Base-by-base conservation (phyloP, 2,329 filamentous ascomycete genomes). In the Fusarium humuli region DNA sequence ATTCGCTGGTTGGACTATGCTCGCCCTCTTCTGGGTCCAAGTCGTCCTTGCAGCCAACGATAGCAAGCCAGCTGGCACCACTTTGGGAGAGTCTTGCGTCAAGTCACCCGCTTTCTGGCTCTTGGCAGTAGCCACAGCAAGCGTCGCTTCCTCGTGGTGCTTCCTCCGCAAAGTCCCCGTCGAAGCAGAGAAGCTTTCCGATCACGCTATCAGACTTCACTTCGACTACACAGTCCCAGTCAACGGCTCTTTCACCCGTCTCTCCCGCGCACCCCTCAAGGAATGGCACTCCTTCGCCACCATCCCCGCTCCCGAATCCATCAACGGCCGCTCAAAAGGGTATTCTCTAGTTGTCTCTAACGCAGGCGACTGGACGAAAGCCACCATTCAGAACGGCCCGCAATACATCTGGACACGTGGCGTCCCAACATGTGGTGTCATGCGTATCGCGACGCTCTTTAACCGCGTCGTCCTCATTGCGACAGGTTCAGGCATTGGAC, bases 261-360 rank as follows among this genome's bases (percentile, higher is more conserved):
- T 94, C 6, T 87, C 90, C 4, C 84, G 86, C 53, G 82, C 83
- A 7, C 91, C 91, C 0, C 82, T 93, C 18, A 81, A 85, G 14
- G 92, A 94, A 79, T 93, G 91, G 85, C 92, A 94, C 79, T 87
- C 89, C 1, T 94, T 94, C 75, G 92, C 92, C 49, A 90, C 90
- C 1, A 92, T 94, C 64, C 89, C 91, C 2, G 85, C 88, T 63
- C 84, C 87, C 3, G 77, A 81, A 56, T 56, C 76, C 22, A 29
- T 63, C 52, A 47, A 70, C 67, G 55, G 66, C 57, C 16, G 74
- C 47, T 53, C 69, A 53, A 64, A 73, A 13, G 89, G 87, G 9
- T 93, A 91, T 79, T 92, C 90, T 0, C 83, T 91, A 27, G 81
- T 94, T 45, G 85, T 94, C 30, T 92, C 90, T 42, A 91, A 90